phyloP scores from a whole-genome alignment of 1,284 basidiomycete species.

The Microbotryomycetes sp. region DNA sequence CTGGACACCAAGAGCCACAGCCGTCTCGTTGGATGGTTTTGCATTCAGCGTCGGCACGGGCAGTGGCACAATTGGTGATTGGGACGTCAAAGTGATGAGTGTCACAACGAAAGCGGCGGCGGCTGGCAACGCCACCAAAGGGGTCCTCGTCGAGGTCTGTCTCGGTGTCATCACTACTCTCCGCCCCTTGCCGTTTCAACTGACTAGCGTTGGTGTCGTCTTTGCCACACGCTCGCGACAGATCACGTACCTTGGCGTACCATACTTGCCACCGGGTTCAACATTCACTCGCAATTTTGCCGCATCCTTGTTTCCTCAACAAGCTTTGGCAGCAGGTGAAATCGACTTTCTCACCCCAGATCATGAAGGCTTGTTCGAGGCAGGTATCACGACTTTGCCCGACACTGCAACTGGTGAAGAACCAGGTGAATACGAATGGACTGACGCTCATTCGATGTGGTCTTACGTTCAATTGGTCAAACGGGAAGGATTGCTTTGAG shows the following conservation, averaged over 20 bases:
- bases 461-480: constrained; percentile 28
- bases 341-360: constrained; percentile 10
- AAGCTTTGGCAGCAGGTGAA: constrained; percentile 25
- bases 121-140: constrained; percentile 16
- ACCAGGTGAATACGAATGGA: constrained; percentile 26
- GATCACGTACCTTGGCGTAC: constrained; percentile 29
- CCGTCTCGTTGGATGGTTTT: constrained; percentile 26
- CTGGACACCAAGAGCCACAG: constrained; percentile 27
- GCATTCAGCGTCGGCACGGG: constrained; percentile 9
- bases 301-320: constrained; percentile 24
- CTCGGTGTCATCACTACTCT: too few relatives aligned
- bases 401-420: constrained; percentile 1
- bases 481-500: constrained; percentile 27
- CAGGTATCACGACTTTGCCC: constrained; percentile 10
- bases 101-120: constrained; percentile 29
- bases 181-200: neutral
- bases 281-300: constrained; percentile 27
- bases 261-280: constrained; percentile 25
- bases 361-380: constrained; percentile 9
- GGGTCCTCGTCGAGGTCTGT: constrained; percentile 26
- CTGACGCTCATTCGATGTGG: constrained; percentile 22
- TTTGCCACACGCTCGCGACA: neutral
- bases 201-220: neutral
- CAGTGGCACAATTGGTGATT: constrained; percentile 11
- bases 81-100: constrained; percentile 27